Base-by-base conservation (phyloP, 2,329 filamentous ascomycete species). In the Scedosporium boydii region DNA sequence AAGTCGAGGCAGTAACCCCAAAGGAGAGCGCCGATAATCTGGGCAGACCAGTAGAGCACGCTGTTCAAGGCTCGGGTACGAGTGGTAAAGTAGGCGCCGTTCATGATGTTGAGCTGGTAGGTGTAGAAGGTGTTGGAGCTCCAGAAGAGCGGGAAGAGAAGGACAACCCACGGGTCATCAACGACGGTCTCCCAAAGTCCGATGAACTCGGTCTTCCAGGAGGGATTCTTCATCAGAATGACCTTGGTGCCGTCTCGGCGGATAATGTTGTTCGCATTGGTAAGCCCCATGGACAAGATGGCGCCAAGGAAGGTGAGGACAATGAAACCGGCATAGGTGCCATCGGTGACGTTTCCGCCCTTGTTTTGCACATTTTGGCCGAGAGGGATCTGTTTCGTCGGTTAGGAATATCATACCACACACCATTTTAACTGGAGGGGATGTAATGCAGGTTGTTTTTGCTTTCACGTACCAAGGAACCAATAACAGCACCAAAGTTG, bases 201-300 rank as follows among this genome's bases (percentile, higher is more conserved):
- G 18, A 82, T 66, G 65, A 96, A 74, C 75, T 96, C 92, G 3
- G 89, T 87, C 70, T 85, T 84, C 89, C 90, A 96, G 60, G 89
- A 90, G 3, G 92, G 92, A 74, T 96, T 90, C 79, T 95, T 93
- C 89, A 93, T 96, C 65, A 93, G 76, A 65, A 96, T 91, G 70
- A 96, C 86, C 64, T 85, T 83, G 63, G 88, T 88, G 63, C 91
- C 90, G 71, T 96, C 91, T 44, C 82, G 79, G 65, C 92, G 90
- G 66, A 90, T 78, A 65, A 96, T 83, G 62, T 85, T 82, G 67
- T 83, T 83, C 44, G 89, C 89, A 69, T 95, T 85, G 69, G 85
- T 85, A 3, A 96, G 82, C 48, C 81, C 78, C 70, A 90, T 85
- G 34, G 89, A 84, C 1, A 96, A 78, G 14, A 84, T 68, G 64